phyloP scores from a whole-genome alignment of 176 grass and related monocot genomes.

The Avena insularis region DNA sequence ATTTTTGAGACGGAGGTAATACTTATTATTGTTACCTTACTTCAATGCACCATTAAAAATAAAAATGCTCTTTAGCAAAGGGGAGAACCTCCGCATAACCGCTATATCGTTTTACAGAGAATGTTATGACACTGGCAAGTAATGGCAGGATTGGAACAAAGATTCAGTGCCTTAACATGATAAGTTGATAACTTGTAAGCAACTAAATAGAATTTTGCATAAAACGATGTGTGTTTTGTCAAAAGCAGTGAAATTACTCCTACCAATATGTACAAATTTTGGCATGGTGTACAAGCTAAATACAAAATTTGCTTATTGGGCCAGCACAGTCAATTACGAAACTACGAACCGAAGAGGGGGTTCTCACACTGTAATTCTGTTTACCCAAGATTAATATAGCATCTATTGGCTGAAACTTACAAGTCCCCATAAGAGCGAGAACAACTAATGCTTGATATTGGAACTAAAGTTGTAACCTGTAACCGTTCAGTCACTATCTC shows the following conservation, averaged over 20 bases:
- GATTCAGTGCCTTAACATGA: conserved; percentile 11
- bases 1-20: too few relatives aligned
- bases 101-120: not conserved
- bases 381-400: not conserved
- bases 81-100: not conserved
- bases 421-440: not conserved
- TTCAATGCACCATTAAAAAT: conserved; percentile 9
- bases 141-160: not conserved
- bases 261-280: conserved; percentile 9
- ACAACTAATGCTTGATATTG: conserved; percentile 2
- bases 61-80: conserved; percentile 15
- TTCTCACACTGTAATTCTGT: conserved; percentile 21
- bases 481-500: not conserved
- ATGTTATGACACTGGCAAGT: not conserved
- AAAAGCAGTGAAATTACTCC: not conserved
- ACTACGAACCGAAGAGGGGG: not conserved
- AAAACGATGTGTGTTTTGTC: not conserved
- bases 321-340: not conserved
- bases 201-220: not conserved
- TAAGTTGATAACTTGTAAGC: not conserved
- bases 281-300: not conserved
- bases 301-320: conserved; percentile 18
- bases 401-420: not conserved
- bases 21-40: not conserved
- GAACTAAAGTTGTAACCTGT: not conserved